Base-by-base conservation (phyloP, 129 eudicot species). In the Heracleum sosnowskyi region DNA sequence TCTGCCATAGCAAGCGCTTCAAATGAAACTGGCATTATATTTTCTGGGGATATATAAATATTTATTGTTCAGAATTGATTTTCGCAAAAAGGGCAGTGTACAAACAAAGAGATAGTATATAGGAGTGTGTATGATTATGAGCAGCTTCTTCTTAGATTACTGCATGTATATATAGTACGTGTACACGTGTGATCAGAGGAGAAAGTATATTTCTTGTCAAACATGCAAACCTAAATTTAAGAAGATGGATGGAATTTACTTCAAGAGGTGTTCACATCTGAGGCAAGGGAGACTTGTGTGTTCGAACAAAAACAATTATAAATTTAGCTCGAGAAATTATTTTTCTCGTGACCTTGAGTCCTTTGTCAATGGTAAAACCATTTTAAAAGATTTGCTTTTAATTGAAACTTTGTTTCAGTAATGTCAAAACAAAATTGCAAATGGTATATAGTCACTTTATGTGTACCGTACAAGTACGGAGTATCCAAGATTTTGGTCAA, bases 1-100 rank as follows among this genome's bases (percentile, higher is more conserved):
- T 77, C 87, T 31, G 84, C 87, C 84, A 77, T 84, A 8, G 82
- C 84, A 39, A 84, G 62, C 31, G 77, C 84, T 81, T 84, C 87
- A 35, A 84, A 39, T n/a, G 87, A 80, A 44, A 44, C 24, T 28
- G 82, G 46, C 82, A 83, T 78, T 17, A 9, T 26, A 4, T 10
- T 74, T 51, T 37, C 12, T 66, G 49, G 13, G 49, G 13, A 71
- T 24, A 20, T 5, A 22, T n/a, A n/a, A n/a, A n/a, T n/a, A n/a
- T n/a, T n/a, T 31, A 11, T 69, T 34, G n/a, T 49, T 49, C 9
- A 17, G 57, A 49, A 49, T 20, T 51, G 5, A 5, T 51, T 7
- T 6, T 51, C 28, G 0, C 12, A 4, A 33, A 68, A 31, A 1
- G 4, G 4, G 22, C 36, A 42, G 24, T 36, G 13, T 64, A 29